These are phyloP conservation scores for Prunus armeniaca DNA, from an alignment of 306 rosid species.

Conservation along the genomic window DNA sequence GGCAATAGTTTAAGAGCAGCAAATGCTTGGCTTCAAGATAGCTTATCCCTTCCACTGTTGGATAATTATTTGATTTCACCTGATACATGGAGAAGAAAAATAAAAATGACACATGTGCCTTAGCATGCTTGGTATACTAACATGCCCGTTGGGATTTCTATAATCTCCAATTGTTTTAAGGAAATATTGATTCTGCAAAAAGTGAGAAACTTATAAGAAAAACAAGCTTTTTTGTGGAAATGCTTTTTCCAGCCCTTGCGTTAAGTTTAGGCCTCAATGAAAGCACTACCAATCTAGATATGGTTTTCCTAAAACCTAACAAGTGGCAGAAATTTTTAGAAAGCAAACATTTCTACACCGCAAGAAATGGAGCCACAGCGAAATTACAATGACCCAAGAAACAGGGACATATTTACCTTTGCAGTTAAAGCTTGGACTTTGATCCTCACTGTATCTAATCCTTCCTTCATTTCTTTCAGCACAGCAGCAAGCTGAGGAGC, in stretches of 20 bases:
- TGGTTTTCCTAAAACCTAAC: background rate
- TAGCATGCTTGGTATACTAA: background rate
- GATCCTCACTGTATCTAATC: slow-evolving; percentile 51
- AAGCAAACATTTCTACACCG: background rate
- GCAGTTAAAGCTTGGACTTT: slow-evolving; percentile 70
- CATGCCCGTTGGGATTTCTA: background rate
- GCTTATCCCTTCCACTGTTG: slow-evolving; percentile 73
- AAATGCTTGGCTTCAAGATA: slow-evolving; percentile 87
- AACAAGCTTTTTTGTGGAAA: background rate
- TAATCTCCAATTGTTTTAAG: background rate
- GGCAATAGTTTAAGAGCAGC: slow-evolving; percentile 75
- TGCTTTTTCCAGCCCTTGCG: background rate
- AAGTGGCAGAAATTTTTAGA: background rate
- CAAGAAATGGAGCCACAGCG: background rate
- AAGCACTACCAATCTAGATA: background rate
- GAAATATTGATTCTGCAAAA: background rate
- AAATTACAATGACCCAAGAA: background rate
- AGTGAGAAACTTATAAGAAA: background rate
- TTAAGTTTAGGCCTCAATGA: background rate
- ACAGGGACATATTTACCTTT: slow-evolving; percentile 39
- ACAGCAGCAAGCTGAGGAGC: slow-evolving; percentile 53
- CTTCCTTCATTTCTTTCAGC: slow-evolving; percentile 85
- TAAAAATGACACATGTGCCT: background rate
- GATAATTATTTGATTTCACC: slow-evolving; percentile 63
- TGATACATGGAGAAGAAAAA: slow-evolving; percentile 23